Evolutionary conservation across 345 rosid species (phyloP).

Genomic region (Syzygium aqueum): DNA sequence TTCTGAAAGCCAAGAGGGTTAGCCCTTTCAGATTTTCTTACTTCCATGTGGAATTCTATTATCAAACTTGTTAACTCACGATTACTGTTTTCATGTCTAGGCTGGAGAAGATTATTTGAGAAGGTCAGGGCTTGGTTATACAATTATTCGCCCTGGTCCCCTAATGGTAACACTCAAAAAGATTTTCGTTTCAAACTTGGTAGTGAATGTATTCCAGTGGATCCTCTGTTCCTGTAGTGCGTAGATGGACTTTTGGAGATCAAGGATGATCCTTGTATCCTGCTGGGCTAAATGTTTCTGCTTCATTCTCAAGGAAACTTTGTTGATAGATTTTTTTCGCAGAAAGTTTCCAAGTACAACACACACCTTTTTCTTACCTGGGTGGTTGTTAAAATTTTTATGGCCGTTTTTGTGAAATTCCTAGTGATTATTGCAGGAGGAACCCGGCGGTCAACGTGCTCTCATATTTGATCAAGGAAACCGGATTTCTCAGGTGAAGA

Average conservation of each 20-base stretch:
- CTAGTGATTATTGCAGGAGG: slow-evolving; percentile 50
- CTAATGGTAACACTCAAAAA: slow-evolving; percentile 40
- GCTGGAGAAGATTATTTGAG: slow-evolving; percentile 92
- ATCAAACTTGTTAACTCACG: not conserved
- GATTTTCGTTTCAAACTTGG: not conserved
- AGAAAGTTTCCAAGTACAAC: not conserved
- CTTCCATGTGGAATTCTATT: not conserved
- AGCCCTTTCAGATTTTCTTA: slow-evolving; percentile 1
- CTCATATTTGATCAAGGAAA: slow-evolving; percentile 95
- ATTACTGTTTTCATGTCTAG: slow-evolving; percentile 13
- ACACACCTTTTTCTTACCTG: not conserved
- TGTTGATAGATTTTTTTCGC: not conserved
- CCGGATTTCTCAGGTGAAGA: slow-evolving; percentile 74
- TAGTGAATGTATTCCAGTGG: not conserved
- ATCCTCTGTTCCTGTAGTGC: not conserved
- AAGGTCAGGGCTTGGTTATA: slow-evolving; percentile 95
- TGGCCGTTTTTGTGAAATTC: not conserved
- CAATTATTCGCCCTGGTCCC: slow-evolving; percentile 92
- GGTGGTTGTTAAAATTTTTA: not conserved
- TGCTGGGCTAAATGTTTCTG: not conserved
- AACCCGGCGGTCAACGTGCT: slow-evolving; percentile 96
- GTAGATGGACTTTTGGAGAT: not conserved
- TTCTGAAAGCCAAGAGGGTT: slow-evolving; percentile 88
- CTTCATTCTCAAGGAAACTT: not conserved
- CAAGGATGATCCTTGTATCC: not conserved